Conservation (phyloP, 345 rosid species). For the Gossypium rotundifolium region DNA sequence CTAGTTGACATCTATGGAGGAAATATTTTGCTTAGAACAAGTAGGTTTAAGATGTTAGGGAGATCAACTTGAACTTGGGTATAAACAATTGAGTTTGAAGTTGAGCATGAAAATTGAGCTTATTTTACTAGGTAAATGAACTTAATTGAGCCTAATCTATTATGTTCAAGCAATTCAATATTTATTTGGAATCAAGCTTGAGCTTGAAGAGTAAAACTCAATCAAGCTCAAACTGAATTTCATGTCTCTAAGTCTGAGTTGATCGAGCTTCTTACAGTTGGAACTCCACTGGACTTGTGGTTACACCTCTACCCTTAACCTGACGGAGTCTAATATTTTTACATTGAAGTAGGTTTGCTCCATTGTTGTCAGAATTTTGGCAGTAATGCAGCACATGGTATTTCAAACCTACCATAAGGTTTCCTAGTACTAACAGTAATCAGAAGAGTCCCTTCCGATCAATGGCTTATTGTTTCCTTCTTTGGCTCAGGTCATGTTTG, state of each 20-base stretch:
- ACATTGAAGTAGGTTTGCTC: too few relatives aligned
- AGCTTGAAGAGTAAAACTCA: too few relatives aligned
- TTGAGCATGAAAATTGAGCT: not conserved
- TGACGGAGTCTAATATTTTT: too few relatives aligned
- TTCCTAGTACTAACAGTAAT: not conserved
- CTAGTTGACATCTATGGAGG: not conserved
- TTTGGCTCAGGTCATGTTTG: slow-evolving; percentile 68
- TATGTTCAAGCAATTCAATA: not conserved
- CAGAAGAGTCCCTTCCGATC: not conserved
- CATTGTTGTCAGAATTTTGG: too few relatives aligned
- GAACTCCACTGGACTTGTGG: too few relatives aligned
- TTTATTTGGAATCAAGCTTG: not conserved
- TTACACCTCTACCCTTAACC: too few relatives aligned
- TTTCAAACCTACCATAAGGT: too few relatives aligned
- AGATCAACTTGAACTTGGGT: not conserved
- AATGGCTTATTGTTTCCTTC: not conserved
- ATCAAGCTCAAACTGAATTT: too few relatives aligned
- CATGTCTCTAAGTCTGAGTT: too few relatives aligned
- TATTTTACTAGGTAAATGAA: not conserved
- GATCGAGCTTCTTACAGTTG: too few relatives aligned
- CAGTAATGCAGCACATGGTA: not conserved
- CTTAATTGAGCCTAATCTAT: not conserved
- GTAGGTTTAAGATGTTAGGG: not conserved
- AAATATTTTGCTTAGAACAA: not conserved
- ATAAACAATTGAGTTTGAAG: not conserved